These are phyloP conservation scores for Aspergillus avenaceus DNA, from an alignment of 495 filamentous ascomycete genomes.

Conservation along the genomic window DNA sequence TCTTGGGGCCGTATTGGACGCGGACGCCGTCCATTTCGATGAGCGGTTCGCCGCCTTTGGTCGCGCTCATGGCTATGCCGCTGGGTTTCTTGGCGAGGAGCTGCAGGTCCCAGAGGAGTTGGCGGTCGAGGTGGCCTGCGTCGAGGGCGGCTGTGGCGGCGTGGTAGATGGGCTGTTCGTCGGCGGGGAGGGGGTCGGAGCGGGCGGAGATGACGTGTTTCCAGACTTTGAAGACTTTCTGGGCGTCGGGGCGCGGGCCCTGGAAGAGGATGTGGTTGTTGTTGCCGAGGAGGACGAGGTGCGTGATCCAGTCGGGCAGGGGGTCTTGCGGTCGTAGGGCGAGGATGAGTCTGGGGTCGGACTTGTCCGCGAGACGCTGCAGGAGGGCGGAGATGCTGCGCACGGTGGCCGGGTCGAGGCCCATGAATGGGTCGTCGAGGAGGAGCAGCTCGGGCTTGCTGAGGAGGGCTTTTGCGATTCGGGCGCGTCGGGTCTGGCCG, in stretches of 20 bases:
- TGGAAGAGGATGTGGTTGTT: conserved; percentile 51
- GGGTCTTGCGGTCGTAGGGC: conserved; percentile 79
- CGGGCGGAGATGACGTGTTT: background rate
- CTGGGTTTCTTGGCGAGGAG: background rate
- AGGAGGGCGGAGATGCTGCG: conserved; percentile 66
- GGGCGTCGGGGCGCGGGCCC: conserved; percentile 15
- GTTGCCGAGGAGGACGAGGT: conserved; percentile 64
- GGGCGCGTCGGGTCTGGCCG: conserved; percentile 81
- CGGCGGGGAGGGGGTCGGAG: background rate
- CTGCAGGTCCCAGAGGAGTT: conserved; percentile 27
- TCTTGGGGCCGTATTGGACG: conserved; percentile 74
- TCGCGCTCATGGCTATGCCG: background rate
- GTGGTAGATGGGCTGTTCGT: conserved; percentile 3
- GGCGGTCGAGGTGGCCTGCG: conserved; percentile 25
- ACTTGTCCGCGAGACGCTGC: conserved; percentile 55
- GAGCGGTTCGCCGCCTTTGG: conserved; percentile 53
- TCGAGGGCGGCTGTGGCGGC: conserved; percentile 13
- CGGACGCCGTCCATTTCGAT: conserved; percentile 82
- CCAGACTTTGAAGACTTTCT: conserved; percentile 26
- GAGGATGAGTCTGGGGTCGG: conserved; percentile 67
- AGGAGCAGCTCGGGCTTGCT: conserved; percentile 74
- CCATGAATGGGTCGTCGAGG: conserved; percentile 96
- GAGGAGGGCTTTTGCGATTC: conserved; percentile 82
- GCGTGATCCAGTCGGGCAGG: conserved; percentile 85
- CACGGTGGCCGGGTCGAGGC: conserved; percentile 79